Evolutionary conservation across 371 early-diverging fungal genomes (phyloP), one percentile per base, ranked within the genome.

Genomic region (Apophysomyces variabilis): DNA sequence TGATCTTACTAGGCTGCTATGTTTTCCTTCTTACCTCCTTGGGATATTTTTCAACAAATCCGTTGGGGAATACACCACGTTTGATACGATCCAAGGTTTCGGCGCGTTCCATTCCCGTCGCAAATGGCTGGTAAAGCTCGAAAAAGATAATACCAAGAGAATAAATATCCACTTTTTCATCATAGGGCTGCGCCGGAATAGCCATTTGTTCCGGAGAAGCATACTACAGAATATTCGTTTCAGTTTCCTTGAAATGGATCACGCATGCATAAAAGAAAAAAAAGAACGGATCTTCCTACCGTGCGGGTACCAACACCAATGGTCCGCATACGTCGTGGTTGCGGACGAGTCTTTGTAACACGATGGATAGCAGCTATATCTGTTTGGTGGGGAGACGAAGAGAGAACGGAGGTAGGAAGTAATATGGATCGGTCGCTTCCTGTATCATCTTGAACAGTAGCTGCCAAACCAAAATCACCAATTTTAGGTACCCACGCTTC

Each of bases 191-290:
- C 5, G 85, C 78, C 4, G 82, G 83, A 37, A 76, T 70, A 6
- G 86, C 85, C 32, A 96, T 77, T 74, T 96, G 96, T 76, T 97
- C 98, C 0, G 98, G 98, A 0, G 98, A 93, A 16, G 96, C 96
- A 69, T 97, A 97, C 83, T 89, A 67, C 16, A 38, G 7, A 57
- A 18, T 14, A 59, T 41, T 38, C 41, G 13, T 26, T 26, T 26
- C 32, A 26, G 32, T 26, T 26, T 26, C 3, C 32, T 26, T 26
- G 3, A 13, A 16, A 62, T 7, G 38, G 36, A 38, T 47, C 46
- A 6, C 3, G 16, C 13, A 18, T 12, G 8, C 46, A 6, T 6
- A 45, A 45, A 45, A n/a, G n/a, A 45, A 45, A 18, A 61, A 37
- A 60, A 50, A 39, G 12, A 46, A 75, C 77, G 70, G 3, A 3